A percentile compares a stretch with the other conserved stretches of the same genome.
Conservation (phyloP, 1,284 basidiomycete genomes). For the Ganoderma meredithae region DNA sequence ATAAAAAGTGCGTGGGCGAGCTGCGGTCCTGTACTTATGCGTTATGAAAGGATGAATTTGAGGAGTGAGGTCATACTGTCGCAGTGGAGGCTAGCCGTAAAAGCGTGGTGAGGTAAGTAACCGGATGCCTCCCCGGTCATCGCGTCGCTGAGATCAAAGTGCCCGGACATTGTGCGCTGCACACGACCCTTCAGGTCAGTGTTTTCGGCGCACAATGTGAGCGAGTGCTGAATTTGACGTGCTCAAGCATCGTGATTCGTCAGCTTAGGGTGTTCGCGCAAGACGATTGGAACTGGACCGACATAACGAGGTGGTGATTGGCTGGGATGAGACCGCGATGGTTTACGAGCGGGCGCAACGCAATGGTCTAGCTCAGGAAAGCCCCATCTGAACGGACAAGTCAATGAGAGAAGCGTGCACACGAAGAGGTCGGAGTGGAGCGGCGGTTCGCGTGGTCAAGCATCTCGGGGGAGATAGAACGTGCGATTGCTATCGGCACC, state of each 20-base stretch:
- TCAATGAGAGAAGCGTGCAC: background rate
- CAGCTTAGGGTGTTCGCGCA: background rate
- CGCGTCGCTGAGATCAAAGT: conserved; percentile 5
- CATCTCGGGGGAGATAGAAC: conserved; percentile 11
- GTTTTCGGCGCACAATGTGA: background rate
- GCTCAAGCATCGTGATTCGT: background rate
- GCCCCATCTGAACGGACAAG: background rate
- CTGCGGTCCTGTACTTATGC: background rate
- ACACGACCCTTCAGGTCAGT: background rate
- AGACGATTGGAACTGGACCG: background rate
- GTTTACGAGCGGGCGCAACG: background rate
- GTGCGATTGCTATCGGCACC: background rate
- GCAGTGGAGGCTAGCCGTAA: background rate
- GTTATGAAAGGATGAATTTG: background rate
- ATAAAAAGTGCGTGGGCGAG: background rate
- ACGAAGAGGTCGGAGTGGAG: conserved; percentile 4
- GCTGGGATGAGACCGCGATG: background rate
- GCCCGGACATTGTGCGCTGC: background rate
- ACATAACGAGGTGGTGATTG: background rate
- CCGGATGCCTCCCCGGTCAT: background rate
- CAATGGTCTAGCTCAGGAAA: background rate
- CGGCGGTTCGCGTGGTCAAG: background rate
- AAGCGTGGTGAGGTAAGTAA: background rate
- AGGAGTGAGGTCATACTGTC: conserved; percentile 3
- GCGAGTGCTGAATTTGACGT: background rate